These are phyloP conservation scores for Bocquillonia castaneifolia DNA, from an alignment of 441 rosid species.

Conservation along the genomic window DNA sequence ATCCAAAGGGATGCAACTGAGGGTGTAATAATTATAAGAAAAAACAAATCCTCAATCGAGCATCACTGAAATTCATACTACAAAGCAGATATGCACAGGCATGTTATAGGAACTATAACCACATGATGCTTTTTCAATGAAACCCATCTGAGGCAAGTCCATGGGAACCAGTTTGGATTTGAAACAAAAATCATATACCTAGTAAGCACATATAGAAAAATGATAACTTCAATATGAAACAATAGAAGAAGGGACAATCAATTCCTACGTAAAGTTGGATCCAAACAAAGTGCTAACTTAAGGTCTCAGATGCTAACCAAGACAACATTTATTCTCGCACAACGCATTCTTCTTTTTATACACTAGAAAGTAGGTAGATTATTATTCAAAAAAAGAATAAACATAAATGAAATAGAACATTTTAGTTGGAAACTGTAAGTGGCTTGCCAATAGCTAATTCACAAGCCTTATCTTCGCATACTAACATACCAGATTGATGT, in stretches of 20 bases:
- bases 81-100: not conserved
- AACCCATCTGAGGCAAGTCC: not conserved
- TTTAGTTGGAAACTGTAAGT: not conserved
- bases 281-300: not conserved
- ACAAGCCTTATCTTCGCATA: not conserved
- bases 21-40: conserved; percentile 12
- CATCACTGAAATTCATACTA: not conserved
- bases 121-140: not conserved
- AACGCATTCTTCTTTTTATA: not conserved
- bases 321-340: not conserved
- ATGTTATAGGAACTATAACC: not conserved
- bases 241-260: not conserved
- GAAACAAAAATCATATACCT: not conserved
- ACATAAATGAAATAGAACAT: not conserved
- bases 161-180: not conserved
- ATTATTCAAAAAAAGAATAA: not conserved
- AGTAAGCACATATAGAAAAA: not conserved
- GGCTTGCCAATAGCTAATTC: not conserved
- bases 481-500: not conserved
- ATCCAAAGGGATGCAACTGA: not conserved
- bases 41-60: not conserved
- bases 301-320: not conserved
- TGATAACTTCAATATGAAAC: not conserved
- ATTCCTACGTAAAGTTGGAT: not conserved
- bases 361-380: not conserved